Evolutionary conservation across 495 filamentous ascomycete species (phyloP).

Genomic region (Lichina pygmaea): DNA sequence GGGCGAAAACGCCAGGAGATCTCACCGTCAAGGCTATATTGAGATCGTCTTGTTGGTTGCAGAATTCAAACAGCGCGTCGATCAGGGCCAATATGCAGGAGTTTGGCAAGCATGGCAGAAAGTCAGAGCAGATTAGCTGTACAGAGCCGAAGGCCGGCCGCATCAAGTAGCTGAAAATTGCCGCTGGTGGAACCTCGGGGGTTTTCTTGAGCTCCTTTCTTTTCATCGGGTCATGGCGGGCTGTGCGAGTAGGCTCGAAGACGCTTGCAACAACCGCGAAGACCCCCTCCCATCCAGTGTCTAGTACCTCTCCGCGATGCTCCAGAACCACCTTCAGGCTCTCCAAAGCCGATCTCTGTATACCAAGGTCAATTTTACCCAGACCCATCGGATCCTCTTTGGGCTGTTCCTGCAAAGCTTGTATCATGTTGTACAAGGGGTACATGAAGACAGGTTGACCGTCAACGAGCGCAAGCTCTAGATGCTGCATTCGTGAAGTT

Average conservation of each 20-base stretch:
- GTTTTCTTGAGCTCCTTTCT: too few species aligned
- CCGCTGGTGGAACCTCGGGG: slow-evolving; percentile 12
- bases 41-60: slow-evolving; percentile 64
- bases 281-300: slow-evolving; percentile 56
- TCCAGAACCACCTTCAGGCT: slow-evolving; percentile 61
- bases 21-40: slow-evolving; percentile 78
- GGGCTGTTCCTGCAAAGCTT: slow-evolving; percentile 20
- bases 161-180: slow-evolving; percentile 42
- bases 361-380: slow-evolving; percentile 39
- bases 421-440: slow-evolving; percentile 31
- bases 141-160: slow-evolving; percentile 65
- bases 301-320: slow-evolving; percentile 61
- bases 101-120: slow-evolving; percentile 51
- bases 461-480: slow-evolving; percentile 20
- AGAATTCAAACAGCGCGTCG: slow-evolving; percentile 71
- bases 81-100: slow-evolving; percentile 59
- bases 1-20: not conserved
- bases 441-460: slow-evolving; percentile 47
- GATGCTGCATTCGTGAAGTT: slow-evolving; percentile 18
- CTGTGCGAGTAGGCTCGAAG: slow-evolving; percentile 16
- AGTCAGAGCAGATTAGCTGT: slow-evolving; percentile 87
- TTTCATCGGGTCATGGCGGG: too few species aligned
- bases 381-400: slow-evolving; percentile 22
- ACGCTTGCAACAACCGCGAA: slow-evolving; percentile 71
- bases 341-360: slow-evolving; percentile 62